Percentiles rank a stretch among this genome's conserved stretches.
Conservation (phyloP, 371 early-diverging fungal species). For the Blastocladiella emersonii region DNA sequence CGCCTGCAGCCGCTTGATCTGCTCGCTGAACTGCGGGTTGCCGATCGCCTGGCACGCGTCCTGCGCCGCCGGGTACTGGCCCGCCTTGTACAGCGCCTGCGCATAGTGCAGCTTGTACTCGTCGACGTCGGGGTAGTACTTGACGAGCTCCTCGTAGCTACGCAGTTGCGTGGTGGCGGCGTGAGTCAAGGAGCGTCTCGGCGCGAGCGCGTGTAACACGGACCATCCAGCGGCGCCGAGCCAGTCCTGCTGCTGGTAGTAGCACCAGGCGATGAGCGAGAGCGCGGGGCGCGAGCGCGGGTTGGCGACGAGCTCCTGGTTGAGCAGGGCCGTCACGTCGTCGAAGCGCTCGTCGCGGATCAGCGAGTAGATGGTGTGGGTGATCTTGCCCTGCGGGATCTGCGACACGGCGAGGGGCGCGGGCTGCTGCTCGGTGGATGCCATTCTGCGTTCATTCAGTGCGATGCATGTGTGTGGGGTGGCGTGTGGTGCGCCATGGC, state of each 20-base stretch:
- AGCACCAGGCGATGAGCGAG: slow-evolving; percentile 30
- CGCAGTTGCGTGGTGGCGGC: no score
- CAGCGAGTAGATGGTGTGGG: slow-evolving; percentile 29
- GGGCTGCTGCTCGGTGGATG: background rate
- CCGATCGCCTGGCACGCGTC: background rate
- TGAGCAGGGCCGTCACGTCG: slow-evolving; percentile 31
- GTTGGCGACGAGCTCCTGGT: slow-evolving; percentile 18
- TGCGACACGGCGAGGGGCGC: background rate
- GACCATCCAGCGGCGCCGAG: slow-evolving; percentile 20
- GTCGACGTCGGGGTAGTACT: slow-evolving; percentile 24
- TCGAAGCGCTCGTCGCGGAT: slow-evolving; percentile 25
- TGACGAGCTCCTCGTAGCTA: slow-evolving; percentile 33
- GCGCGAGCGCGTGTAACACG: slow-evolving; percentile 9
- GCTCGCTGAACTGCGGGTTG: background rate
- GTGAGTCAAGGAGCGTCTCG: background rate
- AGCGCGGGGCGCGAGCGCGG: slow-evolving; percentile 25
- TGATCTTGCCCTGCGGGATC: slow-evolving; percentile 25
- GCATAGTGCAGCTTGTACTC: slow-evolving; percentile 34
- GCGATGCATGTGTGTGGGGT: no score
- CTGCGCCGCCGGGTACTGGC: slow-evolving; percentile 25
- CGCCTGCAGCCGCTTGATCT: slow-evolving; percentile 34
- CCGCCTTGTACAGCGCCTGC: slow-evolving; percentile 31
- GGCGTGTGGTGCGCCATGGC: no score
- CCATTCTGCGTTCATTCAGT: no score
- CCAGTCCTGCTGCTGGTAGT: slow-evolving; percentile 32